Conservation (phyloP, 2,329 filamentous ascomycete species). For the Nemania serpens region DNA sequence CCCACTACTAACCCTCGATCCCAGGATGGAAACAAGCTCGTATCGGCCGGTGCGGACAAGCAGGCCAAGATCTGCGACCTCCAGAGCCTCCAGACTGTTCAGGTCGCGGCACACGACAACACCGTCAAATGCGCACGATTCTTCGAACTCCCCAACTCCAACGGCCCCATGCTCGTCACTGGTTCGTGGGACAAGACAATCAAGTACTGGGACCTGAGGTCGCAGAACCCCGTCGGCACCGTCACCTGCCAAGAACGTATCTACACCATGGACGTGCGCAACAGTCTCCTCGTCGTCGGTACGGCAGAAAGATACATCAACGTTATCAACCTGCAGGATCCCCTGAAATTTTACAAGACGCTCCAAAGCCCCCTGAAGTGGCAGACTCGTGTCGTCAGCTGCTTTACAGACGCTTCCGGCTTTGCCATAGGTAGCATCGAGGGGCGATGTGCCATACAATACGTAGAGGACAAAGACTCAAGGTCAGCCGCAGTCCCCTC, state of each 20-base stretch:
- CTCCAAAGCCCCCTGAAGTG: conserved; percentile 96
- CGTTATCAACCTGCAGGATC: conserved; percentile 87
- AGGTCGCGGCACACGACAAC: conserved; percentile 84
- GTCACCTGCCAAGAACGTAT: conserved; percentile 75
- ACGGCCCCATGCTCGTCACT: conserved; percentile 83
- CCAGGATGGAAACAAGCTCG: conserved; percentile 88
- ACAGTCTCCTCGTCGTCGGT: conserved; percentile 86
- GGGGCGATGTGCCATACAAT: conserved; percentile 96
- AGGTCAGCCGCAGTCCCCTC: conserved; percentile 51
- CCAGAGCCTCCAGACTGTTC: conserved; percentile 64
- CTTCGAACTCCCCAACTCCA: conserved; percentile 67
- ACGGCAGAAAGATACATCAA: conserved; percentile 97
- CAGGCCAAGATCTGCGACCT: conserved; percentile 88
- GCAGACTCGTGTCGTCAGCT: conserved; percentile 95
- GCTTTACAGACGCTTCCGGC: conserved; percentile 88
- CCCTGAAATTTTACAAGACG: conserved; percentile 92
- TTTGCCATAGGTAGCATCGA: conserved; percentile 97
- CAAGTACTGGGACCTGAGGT: conserved; percentile 85
- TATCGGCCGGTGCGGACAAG: conserved; percentile 89
- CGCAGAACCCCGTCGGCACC: conserved; percentile 66
- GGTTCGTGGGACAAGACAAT: conserved; percentile 91
- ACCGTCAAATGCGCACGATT: conserved; percentile 80
- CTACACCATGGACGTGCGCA: conserved; percentile 90
- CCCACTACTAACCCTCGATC: not conserved
- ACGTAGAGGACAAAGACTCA: conserved; percentile 93